These are phyloP conservation scores for Didymella segeticola DNA, from an alignment of 2,329 filamentous ascomycete species.

Conservation along the genomic window DNA sequence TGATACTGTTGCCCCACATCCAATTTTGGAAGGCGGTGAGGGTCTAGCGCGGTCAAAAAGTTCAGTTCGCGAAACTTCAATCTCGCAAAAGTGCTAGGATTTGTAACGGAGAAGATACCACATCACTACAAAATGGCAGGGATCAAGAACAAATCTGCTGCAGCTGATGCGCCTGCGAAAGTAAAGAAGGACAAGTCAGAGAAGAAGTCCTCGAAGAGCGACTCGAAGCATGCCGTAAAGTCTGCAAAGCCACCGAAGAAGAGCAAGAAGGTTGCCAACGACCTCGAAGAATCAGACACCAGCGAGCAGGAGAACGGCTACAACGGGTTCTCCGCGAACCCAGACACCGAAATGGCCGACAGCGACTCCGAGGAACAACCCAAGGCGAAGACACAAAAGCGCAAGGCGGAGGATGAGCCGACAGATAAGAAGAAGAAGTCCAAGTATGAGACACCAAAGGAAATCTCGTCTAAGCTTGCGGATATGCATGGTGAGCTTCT, in stretches of 20 bases:
- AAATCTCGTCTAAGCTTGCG: constrained; percentile 31
- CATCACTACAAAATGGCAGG: constrained; percentile 38
- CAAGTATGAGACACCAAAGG: constrained; percentile 26
- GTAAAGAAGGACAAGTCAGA: constrained; percentile 51
- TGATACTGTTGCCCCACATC: constrained; percentile 2
- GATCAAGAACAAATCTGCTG: constrained; percentile 44
- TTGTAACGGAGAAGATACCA: constrained; percentile 13
- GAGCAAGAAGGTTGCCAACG: constrained; percentile 40
- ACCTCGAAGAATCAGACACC: constrained; percentile 45
- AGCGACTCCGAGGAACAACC: constrained; percentile 28
- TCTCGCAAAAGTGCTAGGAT: too few species aligned
- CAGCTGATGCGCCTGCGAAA: constrained; percentile 28
- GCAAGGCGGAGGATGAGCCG: constrained; percentile 24
- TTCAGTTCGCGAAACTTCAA: constrained; percentile 17
- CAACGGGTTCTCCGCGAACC: constrained; percentile 43
- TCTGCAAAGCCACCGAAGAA: constrained; percentile 37
- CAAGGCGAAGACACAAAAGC: constrained; percentile 30
- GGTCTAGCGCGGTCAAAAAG: neutral
- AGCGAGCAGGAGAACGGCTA: constrained; percentile 47
- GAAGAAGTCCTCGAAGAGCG: constrained; percentile 38
- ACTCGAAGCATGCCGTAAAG: constrained; percentile 35
- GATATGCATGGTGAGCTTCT: constrained; percentile 36
- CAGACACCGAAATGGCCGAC: constrained; percentile 34
- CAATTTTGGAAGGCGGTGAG: constrained; percentile 2
- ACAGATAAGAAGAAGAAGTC: constrained; percentile 36